These are phyloP conservation scores for Podospora anserina DNA, from an alignment of 495 filamentous ascomycete species.

Conservation along the genomic window DNA sequence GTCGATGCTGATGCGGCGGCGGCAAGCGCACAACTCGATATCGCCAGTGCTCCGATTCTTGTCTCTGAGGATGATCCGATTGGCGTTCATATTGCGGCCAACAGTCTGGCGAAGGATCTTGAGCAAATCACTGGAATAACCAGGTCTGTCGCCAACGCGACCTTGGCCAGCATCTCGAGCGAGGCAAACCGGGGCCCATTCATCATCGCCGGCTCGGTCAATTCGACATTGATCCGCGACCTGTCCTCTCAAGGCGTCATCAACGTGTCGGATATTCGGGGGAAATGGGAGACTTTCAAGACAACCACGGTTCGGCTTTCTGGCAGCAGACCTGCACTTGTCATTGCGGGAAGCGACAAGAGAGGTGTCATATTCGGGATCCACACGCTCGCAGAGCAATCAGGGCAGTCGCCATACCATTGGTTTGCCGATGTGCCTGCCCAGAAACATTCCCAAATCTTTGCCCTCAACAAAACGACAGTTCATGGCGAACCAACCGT, in stretches of 20 bases:
- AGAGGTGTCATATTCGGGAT: slow-evolving; percentile 61
- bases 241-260: slow-evolving; percentile 41
- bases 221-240: slow-evolving; percentile 49
- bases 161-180: slow-evolving; percentile 16
- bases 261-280: slow-evolving; percentile 45
- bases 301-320: slow-evolving; percentile 51
- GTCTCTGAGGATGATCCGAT: slow-evolving; percentile 48
- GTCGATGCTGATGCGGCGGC: neutral
- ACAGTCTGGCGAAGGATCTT: slow-evolving; percentile 57
- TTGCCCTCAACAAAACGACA: slow-evolving; percentile 46
- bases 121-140: slow-evolving; percentile 52
- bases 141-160: slow-evolving; percentile 35
- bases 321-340: slow-evolving; percentile 48
- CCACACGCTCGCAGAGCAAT: slow-evolving; percentile 61
- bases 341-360: slow-evolving; percentile 60
- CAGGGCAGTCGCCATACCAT: slow-evolving; percentile 50
- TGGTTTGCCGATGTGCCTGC: slow-evolving; percentile 61
- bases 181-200: slow-evolving; percentile 31
- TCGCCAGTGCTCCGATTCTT: slow-evolving; percentile 38
- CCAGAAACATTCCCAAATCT: slow-evolving; percentile 47
- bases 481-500: slow-evolving; percentile 55
- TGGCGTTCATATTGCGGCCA: slow-evolving; percentile 56
- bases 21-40: slow-evolving; percentile 18
- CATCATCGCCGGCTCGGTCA: slow-evolving; percentile 58
- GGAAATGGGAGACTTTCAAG: slow-evolving; percentile 61